Conservation (phyloP, 768 basidiomycete species). For the Candolleomyces aberdarensis region DNA sequence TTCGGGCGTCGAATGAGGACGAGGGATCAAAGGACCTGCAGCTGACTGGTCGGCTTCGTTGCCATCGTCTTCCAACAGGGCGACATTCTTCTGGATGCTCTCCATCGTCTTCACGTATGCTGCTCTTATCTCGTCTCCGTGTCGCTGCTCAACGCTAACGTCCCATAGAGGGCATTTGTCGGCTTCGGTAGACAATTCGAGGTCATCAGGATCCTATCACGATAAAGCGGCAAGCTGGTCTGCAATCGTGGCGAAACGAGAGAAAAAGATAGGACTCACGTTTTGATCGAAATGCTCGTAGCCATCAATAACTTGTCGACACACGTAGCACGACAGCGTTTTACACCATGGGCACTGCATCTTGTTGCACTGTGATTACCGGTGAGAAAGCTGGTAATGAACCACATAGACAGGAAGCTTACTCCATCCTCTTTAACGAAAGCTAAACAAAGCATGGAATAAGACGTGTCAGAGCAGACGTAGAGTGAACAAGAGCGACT, state of each 20-base stretch:
- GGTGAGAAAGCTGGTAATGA: not conserved
- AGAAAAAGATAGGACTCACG: not conserved
- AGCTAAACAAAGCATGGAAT: not conserved
- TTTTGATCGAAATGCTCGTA: not conserved
- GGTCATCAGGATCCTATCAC: not conserved
- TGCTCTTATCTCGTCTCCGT: not conserved
- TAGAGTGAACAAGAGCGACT: not conserved
- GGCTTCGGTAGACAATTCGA: not conserved
- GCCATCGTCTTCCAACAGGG: too few relatives aligned
- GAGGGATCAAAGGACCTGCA: too few relatives aligned
- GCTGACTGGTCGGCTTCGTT: too few relatives aligned
- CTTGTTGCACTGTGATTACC: not conserved
- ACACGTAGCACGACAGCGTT: not conserved
- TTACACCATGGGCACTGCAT: not conserved
- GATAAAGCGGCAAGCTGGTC: not conserved
- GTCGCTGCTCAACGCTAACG: not conserved
- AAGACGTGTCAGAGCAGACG: too few relatives aligned
- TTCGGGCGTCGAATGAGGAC: too few relatives aligned
- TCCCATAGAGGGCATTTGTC: not conserved
- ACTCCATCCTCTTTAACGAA: not conserved
- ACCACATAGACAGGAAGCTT: not conserved
- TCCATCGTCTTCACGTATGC: not conserved
- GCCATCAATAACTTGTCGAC: not conserved
- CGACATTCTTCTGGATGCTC: too few relatives aligned
- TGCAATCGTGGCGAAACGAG: not conserved